Conservation (phyloP, 2,329 filamentous ascomycete species). For the Malbranchea zuffiana region DNA sequence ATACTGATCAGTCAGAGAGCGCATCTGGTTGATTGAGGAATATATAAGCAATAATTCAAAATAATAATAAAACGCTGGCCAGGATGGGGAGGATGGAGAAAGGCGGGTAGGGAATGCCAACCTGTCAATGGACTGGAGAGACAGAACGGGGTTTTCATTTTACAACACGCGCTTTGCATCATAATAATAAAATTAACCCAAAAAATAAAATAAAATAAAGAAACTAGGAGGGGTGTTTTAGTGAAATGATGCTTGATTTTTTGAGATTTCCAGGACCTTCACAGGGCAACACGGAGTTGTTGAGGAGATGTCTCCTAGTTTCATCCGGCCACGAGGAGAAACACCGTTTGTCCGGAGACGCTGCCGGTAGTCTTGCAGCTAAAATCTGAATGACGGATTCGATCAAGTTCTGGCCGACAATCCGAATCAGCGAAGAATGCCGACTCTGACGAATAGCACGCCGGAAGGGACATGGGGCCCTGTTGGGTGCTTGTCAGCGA, state of each 20-base stretch:
- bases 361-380: constrained; percentile 12
- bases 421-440: constrained; percentile 6
- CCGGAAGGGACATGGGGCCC: constrained; percentile 9
- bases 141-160: constrained; percentile 8
- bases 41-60: constrained; percentile 2
- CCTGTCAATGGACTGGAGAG: no score
- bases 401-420: constrained; percentile 11
- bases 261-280: constrained; percentile 7
- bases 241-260: constrained; percentile 4
- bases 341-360: constrained; percentile 11
- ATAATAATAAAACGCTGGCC: constrained; percentile 5
- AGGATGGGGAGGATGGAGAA: constrained; percentile 7
- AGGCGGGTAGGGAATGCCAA: constrained; percentile 8
- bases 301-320: no score
- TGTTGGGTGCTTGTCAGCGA: no score
- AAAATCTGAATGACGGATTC: constrained; percentile 11
- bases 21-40: no score
- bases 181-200: constrained; percentile 6
- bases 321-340: constrained; percentile 9
- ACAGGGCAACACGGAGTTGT: no score
- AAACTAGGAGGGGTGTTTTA: no score
- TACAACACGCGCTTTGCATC: constrained; percentile 10
- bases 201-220: constrained; percentile 9
- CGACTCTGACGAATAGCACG: constrained; percentile 4
- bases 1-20: constrained; percentile 10